phyloP scores from a whole-genome alignment of 257 asterid species.

The Solanum verrucosum region DNA sequence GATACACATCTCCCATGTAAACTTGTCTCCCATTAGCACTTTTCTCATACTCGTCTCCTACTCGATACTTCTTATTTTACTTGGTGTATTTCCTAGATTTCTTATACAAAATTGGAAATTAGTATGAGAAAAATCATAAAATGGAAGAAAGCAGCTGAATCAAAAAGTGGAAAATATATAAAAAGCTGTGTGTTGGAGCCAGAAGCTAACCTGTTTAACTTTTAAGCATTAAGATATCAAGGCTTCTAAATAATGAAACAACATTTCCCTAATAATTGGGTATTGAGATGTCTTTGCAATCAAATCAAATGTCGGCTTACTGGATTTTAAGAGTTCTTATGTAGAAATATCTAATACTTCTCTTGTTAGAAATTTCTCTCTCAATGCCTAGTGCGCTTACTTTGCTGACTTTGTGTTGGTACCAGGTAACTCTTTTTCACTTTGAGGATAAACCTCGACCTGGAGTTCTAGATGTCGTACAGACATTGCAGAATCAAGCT shows the following conservation, averaged over 20 bases:
- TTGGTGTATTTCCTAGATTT: not conserved
- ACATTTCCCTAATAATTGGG: not conserved
- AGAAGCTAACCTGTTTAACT: not conserved
- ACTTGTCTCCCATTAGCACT: not conserved
- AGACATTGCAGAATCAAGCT: conserved; percentile 58
- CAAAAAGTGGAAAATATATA: not conserved
- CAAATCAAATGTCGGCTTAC: not conserved
- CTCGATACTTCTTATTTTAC: not conserved
- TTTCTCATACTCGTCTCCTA: not conserved
- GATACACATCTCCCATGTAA: not conserved
- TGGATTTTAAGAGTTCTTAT: not conserved
- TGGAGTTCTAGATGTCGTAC: conserved; percentile 64
- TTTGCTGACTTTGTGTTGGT: not conserved
- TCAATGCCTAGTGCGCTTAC: not conserved
- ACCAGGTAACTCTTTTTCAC: conserved; percentile 89
- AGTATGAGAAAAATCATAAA: not conserved
- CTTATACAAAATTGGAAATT: not conserved
- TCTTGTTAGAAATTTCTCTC: not conserved
- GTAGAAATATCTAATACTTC: not conserved
- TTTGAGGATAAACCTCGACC: conserved; percentile 85
- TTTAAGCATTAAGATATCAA: not conserved
- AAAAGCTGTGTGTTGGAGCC: not conserved
- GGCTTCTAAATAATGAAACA: not conserved
- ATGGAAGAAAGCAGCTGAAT: not conserved
- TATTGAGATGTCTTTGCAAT: not conserved